These are phyloP conservation scores for Paramecium sonneborni DNA, from an alignment of 73 alveolate species.

Conservation along the genomic window DNA sequence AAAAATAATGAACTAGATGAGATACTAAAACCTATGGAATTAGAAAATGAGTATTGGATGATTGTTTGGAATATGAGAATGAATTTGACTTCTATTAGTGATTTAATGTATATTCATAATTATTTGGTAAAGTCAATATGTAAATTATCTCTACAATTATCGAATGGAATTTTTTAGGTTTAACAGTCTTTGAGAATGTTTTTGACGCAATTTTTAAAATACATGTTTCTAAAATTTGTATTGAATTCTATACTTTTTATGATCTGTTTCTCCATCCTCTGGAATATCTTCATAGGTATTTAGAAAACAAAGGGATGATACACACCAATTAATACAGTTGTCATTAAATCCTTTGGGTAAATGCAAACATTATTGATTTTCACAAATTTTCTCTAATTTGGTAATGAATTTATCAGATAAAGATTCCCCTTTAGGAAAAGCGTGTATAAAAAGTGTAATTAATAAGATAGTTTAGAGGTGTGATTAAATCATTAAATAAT, in stretches of 20 bases:
- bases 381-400: background rate
- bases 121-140: background rate
- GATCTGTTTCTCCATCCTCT: slow-evolving; percentile 33
- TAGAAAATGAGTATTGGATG: slow-evolving; percentile 19
- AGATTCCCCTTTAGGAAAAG: background rate
- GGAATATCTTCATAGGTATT: background rate
- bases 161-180: background rate
- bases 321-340: background rate
- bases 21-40: background rate
- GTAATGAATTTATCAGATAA: background rate
- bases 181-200: background rate
- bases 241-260: background rate
- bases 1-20: background rate
- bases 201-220: background rate
- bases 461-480: background rate
- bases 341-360: background rate
- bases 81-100: background rate
- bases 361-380: background rate
- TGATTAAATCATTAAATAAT: background rate
- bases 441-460: background rate
- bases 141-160: background rate
- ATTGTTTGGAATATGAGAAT: slow-evolving; percentile 7
- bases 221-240: background rate
- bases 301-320: background rate
- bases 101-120: background rate